phyloP scores from a whole-genome alignment of 202 grass and related monocot species.

The Schoenoplectus triqueter region DNA sequence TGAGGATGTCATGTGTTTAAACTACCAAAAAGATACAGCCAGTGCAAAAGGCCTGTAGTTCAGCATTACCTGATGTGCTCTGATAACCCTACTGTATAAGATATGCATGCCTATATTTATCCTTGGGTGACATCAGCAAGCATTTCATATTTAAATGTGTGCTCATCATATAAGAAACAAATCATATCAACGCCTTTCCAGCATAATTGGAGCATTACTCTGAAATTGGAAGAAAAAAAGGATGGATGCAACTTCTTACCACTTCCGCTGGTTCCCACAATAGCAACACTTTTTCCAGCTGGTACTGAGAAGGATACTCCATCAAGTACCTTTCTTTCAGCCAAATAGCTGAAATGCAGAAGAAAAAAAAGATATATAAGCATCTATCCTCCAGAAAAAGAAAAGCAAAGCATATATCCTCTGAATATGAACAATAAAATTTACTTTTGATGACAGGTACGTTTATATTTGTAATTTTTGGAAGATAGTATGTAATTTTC shows the following conservation, averaged over 20 bases:
- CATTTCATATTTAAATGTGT: conserved; percentile 19
- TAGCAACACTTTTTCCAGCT: conserved; percentile 88
- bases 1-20: not conserved
- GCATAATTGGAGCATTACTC: not conserved
- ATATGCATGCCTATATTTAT: not conserved
- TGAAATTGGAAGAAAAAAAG: not conserved
- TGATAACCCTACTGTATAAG: not conserved
- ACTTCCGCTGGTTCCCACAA: conserved; percentile 96
- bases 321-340: conserved; percentile 92
- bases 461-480: not conserved
- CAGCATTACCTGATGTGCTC: not conserved
- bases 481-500: not conserved
- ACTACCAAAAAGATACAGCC: not conserved
- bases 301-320: conserved; percentile 84
- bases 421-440: not conserved
- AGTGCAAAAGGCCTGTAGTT: conserved; percentile 21
- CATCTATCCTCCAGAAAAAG: not conserved
- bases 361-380: conserved; percentile 24
- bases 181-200: not conserved
- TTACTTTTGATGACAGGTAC: not conserved
- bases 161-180: not conserved
- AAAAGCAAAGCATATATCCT: not conserved
- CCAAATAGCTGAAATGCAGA: conserved; percentile 64
- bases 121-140: not conserved
- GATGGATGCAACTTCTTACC: conserved; percentile 52